A percentile compares a stretch with the other conserved stretches of the same genome.
Evolutionary conservation across 75 land plant genomes (phyloP).

Genomic region (Sequoiadendron giganteum): DNA sequence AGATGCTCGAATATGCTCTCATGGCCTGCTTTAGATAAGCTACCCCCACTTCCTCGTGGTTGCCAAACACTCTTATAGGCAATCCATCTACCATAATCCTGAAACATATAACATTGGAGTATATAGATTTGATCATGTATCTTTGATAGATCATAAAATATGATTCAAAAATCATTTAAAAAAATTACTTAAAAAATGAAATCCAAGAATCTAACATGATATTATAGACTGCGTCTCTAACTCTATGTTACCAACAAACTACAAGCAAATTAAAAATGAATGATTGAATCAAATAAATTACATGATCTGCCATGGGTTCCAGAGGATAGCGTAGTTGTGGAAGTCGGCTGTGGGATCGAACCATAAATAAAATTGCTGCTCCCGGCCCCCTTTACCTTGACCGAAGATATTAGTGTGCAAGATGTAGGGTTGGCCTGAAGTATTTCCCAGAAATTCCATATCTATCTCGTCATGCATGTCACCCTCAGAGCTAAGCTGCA

Average conservation of each 20-base stretch:
- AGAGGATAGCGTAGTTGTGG: slow-evolving; percentile 46
- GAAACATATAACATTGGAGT: not conserved
- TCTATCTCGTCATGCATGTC: slow-evolving; percentile 47
- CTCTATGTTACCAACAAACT: too few relatives aligned
- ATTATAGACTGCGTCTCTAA: too few relatives aligned
- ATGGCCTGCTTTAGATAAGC: slow-evolving; percentile 42
- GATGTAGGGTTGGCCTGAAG: slow-evolving; percentile 36
- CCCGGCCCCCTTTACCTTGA: slow-evolving; percentile 40
- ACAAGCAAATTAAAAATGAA: not conserved
- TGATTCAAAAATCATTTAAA: too few relatives aligned
- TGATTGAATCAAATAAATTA: slow-evolving; percentile 11
- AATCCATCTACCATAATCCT: slow-evolving; percentile 40
- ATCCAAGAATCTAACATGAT: too few relatives aligned
- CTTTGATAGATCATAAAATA: too few relatives aligned
- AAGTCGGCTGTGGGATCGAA: slow-evolving; percentile 49
- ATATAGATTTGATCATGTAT: too few relatives aligned
- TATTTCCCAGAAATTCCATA: slow-evolving; percentile 53
- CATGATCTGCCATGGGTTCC: slow-evolving; percentile 44
- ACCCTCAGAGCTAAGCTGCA: slow-evolving; percentile 35
- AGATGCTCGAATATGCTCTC: slow-evolving; percentile 29
- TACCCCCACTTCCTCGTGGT: slow-evolving; percentile 33
- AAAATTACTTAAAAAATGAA: too few relatives aligned
- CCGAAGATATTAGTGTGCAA: slow-evolving; percentile 51
- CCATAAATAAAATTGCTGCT: slow-evolving; percentile 49
- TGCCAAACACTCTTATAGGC: slow-evolving; percentile 41